Evolutionary conservation across 129 eudicot species (phyloP).

Genomic region (Sambucus nigra): DNA sequence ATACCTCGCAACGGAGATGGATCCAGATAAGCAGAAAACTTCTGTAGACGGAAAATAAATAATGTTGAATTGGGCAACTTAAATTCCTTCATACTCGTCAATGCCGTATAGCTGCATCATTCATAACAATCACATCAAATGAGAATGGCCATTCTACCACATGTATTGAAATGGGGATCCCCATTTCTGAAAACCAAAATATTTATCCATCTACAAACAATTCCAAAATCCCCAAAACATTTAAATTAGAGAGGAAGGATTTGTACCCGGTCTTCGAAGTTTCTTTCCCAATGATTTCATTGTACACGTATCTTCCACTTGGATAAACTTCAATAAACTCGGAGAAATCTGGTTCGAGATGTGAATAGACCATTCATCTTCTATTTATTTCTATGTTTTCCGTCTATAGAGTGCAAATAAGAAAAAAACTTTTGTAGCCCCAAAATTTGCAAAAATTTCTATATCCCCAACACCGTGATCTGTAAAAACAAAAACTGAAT

Average conservation of each 20-base stretch:
- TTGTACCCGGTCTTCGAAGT: constrained; percentile 7
- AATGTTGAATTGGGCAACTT: no score
- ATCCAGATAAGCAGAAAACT: no score
- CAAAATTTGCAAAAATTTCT: no score
- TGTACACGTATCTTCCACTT: constrained; percentile 14
- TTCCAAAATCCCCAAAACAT: background rate
- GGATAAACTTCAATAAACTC: constrained; percentile 19
- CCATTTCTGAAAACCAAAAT: background rate
- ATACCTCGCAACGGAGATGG: no score
- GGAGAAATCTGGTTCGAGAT: constrained; percentile 8
- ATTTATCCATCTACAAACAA: background rate
- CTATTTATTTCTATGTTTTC: background rate
- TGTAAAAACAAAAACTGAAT: no score
- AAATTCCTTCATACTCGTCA: constrained; percentile 59
- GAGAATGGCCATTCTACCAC: background rate
- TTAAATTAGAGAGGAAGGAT: background rate
- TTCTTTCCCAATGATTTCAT: constrained; percentile 12
- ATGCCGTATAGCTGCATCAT: constrained; percentile 41
- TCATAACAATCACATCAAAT: background rate
- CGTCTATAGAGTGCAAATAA: no score
- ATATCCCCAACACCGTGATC: no score
- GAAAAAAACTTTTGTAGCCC: no score
- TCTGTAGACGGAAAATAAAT: no score
- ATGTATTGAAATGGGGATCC: background rate
- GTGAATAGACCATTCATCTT: constrained; percentile 6